These are phyloP conservation scores for Remersonia thermophila DNA, from an alignment of 2,329 filamentous ascomycete species.

Conservation along the genomic window DNA sequence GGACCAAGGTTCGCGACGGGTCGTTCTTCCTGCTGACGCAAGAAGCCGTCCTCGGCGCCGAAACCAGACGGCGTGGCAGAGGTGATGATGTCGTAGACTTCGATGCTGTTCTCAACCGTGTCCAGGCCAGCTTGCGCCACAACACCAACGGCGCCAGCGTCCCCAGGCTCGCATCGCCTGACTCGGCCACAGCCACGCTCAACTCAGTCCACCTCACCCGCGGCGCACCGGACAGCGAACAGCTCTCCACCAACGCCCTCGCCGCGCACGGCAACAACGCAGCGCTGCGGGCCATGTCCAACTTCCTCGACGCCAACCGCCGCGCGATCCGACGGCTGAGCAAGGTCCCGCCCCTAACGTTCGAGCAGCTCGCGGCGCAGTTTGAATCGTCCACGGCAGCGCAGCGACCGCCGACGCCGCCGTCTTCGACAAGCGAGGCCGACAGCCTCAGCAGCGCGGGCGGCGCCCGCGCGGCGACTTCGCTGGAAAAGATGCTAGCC, in stretches of 20 bases:
- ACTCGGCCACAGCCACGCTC: constrained; percentile 18
- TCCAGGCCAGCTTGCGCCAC: constrained; percentile 13
- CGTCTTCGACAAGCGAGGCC: constrained; percentile 22
- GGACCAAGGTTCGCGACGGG: constrained; percentile 35
- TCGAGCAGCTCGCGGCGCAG: constrained; percentile 22
- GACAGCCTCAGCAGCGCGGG: not conserved
- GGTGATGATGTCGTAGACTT: constrained; percentile 29
- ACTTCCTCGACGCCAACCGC: constrained; percentile 31
- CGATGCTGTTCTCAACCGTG: constrained; percentile 21
- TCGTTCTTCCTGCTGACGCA: constrained; percentile 38
- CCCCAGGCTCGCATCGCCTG: not conserved
- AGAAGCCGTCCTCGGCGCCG: constrained; percentile 21
- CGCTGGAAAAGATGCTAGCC: constrained; percentile 13
- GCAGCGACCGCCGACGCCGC: constrained; percentile 20
- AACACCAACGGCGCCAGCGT: not conserved
- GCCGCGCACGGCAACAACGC: constrained; percentile 30
- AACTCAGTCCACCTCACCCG: constrained; percentile 30
- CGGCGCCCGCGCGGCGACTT: constrained; percentile 5
- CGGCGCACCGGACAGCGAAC: constrained; percentile 20
- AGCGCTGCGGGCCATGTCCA: constrained; percentile 33
- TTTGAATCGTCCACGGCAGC: constrained; percentile 5
- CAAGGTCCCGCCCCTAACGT: constrained; percentile 25
- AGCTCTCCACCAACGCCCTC: constrained; percentile 26
- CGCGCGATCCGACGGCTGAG: constrained; percentile 31
- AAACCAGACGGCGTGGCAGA: constrained; percentile 17